Conservation (phyloP, 305 asterid species). For the Fraxinus nigra region DNA sequence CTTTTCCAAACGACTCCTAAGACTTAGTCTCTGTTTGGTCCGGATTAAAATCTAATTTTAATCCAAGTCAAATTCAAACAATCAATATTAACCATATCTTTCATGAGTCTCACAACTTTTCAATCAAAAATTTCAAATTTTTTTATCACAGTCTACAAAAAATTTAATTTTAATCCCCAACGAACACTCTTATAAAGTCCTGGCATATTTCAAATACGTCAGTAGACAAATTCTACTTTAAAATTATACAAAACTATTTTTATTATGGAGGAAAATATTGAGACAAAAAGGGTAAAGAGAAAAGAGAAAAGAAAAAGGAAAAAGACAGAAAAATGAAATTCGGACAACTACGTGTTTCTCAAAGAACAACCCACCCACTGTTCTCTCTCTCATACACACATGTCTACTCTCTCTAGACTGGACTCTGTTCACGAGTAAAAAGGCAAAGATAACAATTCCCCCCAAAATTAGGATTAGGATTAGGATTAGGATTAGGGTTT, state of each 20-base stretch:
- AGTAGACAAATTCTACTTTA: neutral
- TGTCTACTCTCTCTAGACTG: constrained; percentile 14
- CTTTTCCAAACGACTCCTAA: too few relatives aligned
- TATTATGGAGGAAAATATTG: neutral
- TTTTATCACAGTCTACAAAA: too few relatives aligned
- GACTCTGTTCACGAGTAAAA: constrained; percentile 22
- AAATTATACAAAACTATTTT: too few relatives aligned
- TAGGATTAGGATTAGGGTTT: constrained; percentile 23
- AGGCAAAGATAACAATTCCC: neutral
- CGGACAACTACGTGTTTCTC: constrained; percentile 39
- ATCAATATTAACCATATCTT: too few relatives aligned
- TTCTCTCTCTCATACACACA: constrained; percentile 6
- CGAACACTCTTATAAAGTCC: neutral
- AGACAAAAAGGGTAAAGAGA: neutral
- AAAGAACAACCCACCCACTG: constrained; percentile 15
- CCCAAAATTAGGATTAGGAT: constrained; percentile 27
- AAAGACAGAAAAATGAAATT: neutral
- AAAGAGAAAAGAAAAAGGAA: neutral
- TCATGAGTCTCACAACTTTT: too few relatives aligned
- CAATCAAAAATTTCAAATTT: too few relatives aligned
- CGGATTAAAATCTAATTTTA: too few relatives aligned
- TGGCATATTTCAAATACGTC: neutral
- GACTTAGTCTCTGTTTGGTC: too few relatives aligned
- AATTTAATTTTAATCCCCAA: too few relatives aligned
- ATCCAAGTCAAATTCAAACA: too few relatives aligned